Conservation (phyloP, 441 rosid species). For the Adansonia grandidieri region DNA sequence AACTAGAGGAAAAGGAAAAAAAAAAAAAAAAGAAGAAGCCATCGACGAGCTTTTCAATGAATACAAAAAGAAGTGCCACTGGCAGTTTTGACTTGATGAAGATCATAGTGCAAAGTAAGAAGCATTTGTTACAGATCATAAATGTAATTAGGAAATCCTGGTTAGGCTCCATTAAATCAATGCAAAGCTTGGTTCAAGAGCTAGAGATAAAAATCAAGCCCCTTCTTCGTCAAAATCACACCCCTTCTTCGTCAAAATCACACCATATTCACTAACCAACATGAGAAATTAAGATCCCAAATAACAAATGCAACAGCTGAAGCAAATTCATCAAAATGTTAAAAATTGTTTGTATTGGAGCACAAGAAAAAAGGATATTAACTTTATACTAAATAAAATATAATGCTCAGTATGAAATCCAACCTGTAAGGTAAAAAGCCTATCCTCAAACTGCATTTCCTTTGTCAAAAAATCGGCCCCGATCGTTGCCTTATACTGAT, state of each 20-base stretch:
- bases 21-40: neutral
- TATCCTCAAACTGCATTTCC: slow-evolving; percentile 76
- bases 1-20: neutral
- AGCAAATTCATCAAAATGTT: neutral
- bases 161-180: neutral
- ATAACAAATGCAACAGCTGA: slow-evolving; percentile 19
- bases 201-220: neutral
- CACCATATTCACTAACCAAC: neutral
- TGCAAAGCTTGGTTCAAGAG: neutral
- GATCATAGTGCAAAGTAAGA: neutral
- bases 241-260: neutral
- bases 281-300: neutral
- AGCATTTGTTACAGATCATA: slow-evolving; percentile 2
- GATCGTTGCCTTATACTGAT: slow-evolving; percentile 79
- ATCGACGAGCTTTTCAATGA: neutral
- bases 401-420: slow-evolving; percentile 4
- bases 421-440: slow-evolving; percentile 83
- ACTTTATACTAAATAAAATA: neutral
- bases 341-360: neutral
- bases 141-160: neutral
- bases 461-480: slow-evolving; percentile 82
- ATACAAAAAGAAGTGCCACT: neutral
- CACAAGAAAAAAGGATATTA: neutral
- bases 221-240: neutral
- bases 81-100: neutral